Evolutionary conservation across 306 rosid species (phyloP), one percentile per base, ranked within the genome.

Genomic region (Dalbergia oliveri): DNA sequence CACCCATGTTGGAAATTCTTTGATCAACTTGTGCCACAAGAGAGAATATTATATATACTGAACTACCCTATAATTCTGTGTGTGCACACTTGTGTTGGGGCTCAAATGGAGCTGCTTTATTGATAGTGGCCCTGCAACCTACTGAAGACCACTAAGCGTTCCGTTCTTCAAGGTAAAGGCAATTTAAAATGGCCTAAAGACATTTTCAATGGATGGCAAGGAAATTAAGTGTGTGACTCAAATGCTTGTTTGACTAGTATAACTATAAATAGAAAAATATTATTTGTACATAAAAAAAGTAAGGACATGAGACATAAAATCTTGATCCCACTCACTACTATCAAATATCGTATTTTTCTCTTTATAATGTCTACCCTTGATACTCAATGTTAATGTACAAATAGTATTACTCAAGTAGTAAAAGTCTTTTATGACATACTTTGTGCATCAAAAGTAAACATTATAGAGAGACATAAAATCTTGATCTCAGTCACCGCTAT

Each of bases 161-260:
- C 75, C 59, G 75, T 86, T 79, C 97, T 91, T 95, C 6, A 89
- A 93, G 94, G 90, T 87, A 73, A 90, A 95, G 98, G 81, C 88
- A 91, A 89, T 94, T 84, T 79, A 84, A 79, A 88, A 86, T 58
- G 73, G 62, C 34, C 61, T 16, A 78, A 66, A 67, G 81, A 78
- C 88, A 77, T 66, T 89, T 72, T 50, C 21, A 80, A 84, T 85
- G 63, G 76, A 72, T 57, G 45, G 35, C 47, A 21, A 61, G 61
- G 56, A 58, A 79, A 63, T 68, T 66, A 79, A 54, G 49, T 47
- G 61, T 56, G 66, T 47, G 85, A 82, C 62, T 62, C 76, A 76
- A 85, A 76, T 76, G 70, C 74, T 69, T 77, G 47, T 70, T 75
- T 87, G 85, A 84, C 77, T 60, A 23, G 67, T 49, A 76, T 49